phyloP scores from a whole-genome alignment of 768 basidiomycete species.

The Mycena capillaripes region DNA sequence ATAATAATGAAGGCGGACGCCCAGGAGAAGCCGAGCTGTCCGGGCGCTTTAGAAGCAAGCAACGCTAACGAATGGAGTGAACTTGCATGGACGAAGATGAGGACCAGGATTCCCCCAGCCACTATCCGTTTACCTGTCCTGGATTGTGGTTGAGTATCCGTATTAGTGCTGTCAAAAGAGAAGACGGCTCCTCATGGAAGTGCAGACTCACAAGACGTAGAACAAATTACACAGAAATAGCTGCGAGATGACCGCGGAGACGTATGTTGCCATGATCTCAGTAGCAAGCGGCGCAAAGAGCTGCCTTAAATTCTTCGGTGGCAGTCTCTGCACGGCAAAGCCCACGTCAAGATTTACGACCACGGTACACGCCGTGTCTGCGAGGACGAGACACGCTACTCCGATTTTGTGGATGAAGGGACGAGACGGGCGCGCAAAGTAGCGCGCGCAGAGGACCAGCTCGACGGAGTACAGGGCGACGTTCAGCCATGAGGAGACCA shows the following conservation, averaged over 20 bases:
- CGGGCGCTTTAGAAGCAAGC: background rate
- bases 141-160: background rate
- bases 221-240: constrained; percentile 17
- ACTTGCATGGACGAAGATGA: background rate
- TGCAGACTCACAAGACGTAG: background rate
- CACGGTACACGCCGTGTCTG: constrained; percentile 14
- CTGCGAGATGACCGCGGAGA: background rate
- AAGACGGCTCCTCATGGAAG: too few species aligned
- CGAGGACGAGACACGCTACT: background rate
- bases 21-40: constrained; percentile 3
- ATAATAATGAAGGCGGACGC: background rate
- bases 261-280: constrained; percentile 1
- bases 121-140: background rate
- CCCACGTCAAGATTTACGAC: background rate
- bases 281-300: background rate
- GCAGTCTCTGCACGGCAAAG: background rate
- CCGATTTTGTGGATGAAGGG: background rate
- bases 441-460: background rate
- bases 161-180: too few species aligned
- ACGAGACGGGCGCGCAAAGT: background rate
- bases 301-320: background rate
- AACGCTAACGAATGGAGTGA: background rate
- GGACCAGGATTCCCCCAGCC: background rate
- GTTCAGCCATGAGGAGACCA: constrained; percentile 8
- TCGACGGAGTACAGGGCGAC: constrained; percentile 3